These are phyloP conservation scores for Phymatotrichopsis omnivora DNA, from an alignment of 2,329 filamentous ascomycete genomes.

Conservation along the genomic window DNA sequence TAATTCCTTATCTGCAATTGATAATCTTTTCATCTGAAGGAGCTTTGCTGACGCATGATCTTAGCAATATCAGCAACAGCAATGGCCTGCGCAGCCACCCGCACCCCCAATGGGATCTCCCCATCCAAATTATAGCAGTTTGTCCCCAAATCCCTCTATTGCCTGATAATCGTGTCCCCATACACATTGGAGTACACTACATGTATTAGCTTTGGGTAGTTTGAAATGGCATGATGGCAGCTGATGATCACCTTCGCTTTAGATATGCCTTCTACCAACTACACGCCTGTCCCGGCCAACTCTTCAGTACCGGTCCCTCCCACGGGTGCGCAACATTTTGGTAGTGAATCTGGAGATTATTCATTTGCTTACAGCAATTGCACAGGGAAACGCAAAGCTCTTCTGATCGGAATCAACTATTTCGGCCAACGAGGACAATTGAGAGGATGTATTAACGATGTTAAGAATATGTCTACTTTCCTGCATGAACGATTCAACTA, in stretches of 20 bases:
- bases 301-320: constrained; percentile 14
- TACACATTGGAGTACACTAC: no score
- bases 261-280: constrained; percentile 24
- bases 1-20: neutral
- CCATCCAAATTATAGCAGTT: neutral
- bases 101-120: constrained; percentile 6
- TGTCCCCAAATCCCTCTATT: no score
- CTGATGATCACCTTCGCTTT: no score
- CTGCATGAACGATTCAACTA: constrained; percentile 59
- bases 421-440: constrained; percentile 62
- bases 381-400: constrained; percentile 60
- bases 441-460: constrained; percentile 70
- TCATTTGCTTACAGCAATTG: constrained; percentile 42
- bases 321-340: constrained; percentile 16
- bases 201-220: no score
- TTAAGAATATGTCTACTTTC: constrained; percentile 64
- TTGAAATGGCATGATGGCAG: no score
- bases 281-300: no score
- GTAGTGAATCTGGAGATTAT: constrained; percentile 14
- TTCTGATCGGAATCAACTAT: constrained; percentile 75
- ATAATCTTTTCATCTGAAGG: constrained; percentile 1
- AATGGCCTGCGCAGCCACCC: constrained; percentile 20
- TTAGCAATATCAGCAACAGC: constrained; percentile 14
- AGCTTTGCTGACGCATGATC: constrained; percentile 12
- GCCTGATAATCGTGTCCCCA: no score